phyloP scores from a whole-genome alignment of 2,329 filamentous ascomycete species.

The Pestalotiopsis sp. region DNA sequence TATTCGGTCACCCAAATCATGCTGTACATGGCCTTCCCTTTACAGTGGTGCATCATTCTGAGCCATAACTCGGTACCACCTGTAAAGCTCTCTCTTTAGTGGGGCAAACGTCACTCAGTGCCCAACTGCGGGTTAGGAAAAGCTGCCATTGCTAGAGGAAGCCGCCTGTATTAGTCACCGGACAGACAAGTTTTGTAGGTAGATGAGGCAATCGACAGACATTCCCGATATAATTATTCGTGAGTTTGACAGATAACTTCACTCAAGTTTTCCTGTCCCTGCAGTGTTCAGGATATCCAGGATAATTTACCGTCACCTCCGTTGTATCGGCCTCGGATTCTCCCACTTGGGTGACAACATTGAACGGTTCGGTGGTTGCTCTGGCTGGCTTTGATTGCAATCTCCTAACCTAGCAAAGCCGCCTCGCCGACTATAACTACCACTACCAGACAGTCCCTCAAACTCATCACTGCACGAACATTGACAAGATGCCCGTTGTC shows the following conservation, averaged over 20 bases:
- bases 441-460: neutral
- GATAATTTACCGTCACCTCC: neutral
- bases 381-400: neutral
- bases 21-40: neutral
- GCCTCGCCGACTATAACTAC: neutral
- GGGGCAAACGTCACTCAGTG: conserved; percentile 12
- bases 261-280: neutral
- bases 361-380: neutral
- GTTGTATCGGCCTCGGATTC: neutral
- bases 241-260: neutral
- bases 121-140: conserved; percentile 8
- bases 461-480: neutral
- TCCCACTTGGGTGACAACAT: neutral
- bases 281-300: neutral
- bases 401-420: neutral
- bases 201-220: conserved; percentile 6
- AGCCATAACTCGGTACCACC: conserved; percentile 1
- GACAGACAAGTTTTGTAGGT: neutral
- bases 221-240: neutral
- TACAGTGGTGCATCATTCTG: conserved; percentile 9
- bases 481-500: conserved; percentile 81
- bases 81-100: neutral
- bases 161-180: conserved; percentile 5
- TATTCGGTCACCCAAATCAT: too few relatives aligned
- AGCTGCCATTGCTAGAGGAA: conserved; percentile 4